Conservation (phyloP, 192 early-diverging fungal species). For the Backusella tarrabulga region DNA sequence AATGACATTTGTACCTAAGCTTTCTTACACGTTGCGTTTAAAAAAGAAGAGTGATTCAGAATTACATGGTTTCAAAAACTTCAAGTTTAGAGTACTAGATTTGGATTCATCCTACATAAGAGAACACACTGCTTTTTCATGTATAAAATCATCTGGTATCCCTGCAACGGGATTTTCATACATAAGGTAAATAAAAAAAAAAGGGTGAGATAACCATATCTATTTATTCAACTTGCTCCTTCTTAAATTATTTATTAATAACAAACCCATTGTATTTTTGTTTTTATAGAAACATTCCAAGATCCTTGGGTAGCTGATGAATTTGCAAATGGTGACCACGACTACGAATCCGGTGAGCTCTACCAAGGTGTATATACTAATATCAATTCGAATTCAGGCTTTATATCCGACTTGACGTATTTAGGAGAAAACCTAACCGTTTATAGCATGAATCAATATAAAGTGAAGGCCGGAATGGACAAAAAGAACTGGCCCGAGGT, state of each 20-base stretch:
- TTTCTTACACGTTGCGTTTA: not conserved
- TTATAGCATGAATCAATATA: not conserved
- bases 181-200: conserved; percentile 16
- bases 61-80: not conserved
- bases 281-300: conserved; percentile 42
- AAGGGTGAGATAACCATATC: too few relatives aligned
- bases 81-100: conserved; percentile 2
- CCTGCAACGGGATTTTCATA: not conserved
- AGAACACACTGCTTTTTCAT: not conserved
- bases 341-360: conserved; percentile 15
- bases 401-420: not conserved
- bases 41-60: not conserved
- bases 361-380: not conserved
- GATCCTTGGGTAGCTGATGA: conserved; percentile 7
- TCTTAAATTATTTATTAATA: conserved; percentile 34
- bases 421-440: too few relatives aligned
- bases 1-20: not conserved
- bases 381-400: not conserved
- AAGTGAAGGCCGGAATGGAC: not conserved
- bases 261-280: conserved; percentile 36
- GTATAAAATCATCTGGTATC: not conserved
- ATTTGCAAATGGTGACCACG: conserved; percentile 26
- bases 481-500: not conserved
- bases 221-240: not conserved
- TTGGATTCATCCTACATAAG: not conserved